Conservation (phyloP, 148 eudicot genomes). For the Hydrangea macrophylla region DNA sequence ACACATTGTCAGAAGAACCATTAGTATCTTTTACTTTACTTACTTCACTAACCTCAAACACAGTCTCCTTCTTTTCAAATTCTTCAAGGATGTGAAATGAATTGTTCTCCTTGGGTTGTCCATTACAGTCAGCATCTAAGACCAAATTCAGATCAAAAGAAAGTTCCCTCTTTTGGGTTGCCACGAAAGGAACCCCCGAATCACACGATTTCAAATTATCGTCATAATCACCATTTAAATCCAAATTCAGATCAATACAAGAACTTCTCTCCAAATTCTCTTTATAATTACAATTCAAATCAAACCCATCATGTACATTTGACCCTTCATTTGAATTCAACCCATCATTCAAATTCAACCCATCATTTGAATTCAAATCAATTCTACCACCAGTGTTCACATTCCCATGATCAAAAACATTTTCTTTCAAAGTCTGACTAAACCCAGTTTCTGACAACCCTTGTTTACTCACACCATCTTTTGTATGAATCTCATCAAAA, state of each 20-base stretch:
- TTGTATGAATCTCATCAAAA: constrained; percentile 4
- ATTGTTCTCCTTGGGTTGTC: constrained; percentile 14
- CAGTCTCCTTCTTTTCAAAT: constrained; percentile 7
- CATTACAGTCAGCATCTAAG: constrained; percentile 27
- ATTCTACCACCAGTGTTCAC: not conserved
- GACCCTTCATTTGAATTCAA: constrained; percentile 30
- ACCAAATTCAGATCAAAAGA: constrained; percentile 78
- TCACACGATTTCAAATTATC: constrained; percentile 6
- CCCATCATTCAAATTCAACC: constrained; percentile 51
- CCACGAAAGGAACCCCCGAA: constrained; percentile 7
- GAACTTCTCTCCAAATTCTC: constrained; percentile 17
- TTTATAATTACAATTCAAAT: constrained; percentile 6
- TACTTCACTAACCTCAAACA: constrained; percentile 3
- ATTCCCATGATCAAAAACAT: constrained; percentile 19
- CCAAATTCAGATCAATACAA: constrained; percentile 71
- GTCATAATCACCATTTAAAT: constrained; percentile 37
- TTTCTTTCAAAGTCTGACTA: constrained; percentile 16
- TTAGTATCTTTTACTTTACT: constrained; percentile 3
- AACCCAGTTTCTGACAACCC: not conserved
- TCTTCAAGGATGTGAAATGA: not conserved
- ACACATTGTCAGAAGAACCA: constrained; percentile 8
- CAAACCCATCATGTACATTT: constrained; percentile 13
- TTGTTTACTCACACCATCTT: not conserved
- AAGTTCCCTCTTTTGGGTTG: constrained; percentile 33
- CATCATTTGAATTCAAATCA: constrained; percentile 25